phyloP scores from a whole-genome alignment of 2,329 filamentous ascomycete species.

The Tolypocladium guangdongense region DNA sequence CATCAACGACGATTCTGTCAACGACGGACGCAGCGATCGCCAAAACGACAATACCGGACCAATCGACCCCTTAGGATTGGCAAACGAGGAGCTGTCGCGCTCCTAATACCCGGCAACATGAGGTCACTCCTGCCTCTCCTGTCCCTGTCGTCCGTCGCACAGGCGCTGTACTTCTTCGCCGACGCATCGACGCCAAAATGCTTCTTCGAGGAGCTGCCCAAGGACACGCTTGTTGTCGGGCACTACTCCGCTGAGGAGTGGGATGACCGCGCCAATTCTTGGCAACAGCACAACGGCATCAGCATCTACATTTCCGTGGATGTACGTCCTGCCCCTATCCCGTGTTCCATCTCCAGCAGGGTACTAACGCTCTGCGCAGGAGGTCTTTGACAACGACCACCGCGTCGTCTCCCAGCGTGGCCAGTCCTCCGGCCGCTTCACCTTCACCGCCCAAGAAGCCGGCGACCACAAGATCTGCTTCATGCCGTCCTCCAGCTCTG shows the following conservation, averaged over 20 bases:
- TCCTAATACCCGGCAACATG: slow-evolving; percentile 29
- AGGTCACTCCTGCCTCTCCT: slow-evolving; percentile 53
- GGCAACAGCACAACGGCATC: slow-evolving; percentile 62
- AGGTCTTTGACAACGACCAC: slow-evolving; percentile 96
- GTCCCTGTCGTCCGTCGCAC: slow-evolving; percentile 52
- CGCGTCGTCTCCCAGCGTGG: slow-evolving; percentile 85
- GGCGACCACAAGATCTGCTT: slow-evolving; percentile 96
- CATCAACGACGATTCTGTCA: not conserved
- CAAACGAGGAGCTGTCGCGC: not conserved
- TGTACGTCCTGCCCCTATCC: slow-evolving; percentile 29
- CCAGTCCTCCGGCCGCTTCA: slow-evolving; percentile 68
- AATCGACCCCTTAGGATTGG: not conserved
- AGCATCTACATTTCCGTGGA: slow-evolving; percentile 88
- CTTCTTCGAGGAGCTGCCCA: slow-evolving; percentile 96
- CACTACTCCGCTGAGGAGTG: slow-evolving; percentile 82
- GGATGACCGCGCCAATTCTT: slow-evolving; percentile 57
- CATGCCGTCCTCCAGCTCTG: slow-evolving; percentile 65
- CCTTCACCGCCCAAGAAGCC: slow-evolving; percentile 88
- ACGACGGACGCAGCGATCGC: not conserved
- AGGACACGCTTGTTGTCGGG: slow-evolving; percentile 92
- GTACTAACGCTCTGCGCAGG: slow-evolving; percentile 33
- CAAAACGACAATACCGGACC: not conserved
- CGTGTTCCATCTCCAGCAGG: not conserved
- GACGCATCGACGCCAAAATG: slow-evolving; percentile 80
- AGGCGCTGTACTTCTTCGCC: slow-evolving; percentile 92